Evolutionary conservation across 768 basidiomycete genomes (phyloP), one percentile per base, ranked within the genome.

Genomic region (Lepiota brunneoincarnata): DNA sequence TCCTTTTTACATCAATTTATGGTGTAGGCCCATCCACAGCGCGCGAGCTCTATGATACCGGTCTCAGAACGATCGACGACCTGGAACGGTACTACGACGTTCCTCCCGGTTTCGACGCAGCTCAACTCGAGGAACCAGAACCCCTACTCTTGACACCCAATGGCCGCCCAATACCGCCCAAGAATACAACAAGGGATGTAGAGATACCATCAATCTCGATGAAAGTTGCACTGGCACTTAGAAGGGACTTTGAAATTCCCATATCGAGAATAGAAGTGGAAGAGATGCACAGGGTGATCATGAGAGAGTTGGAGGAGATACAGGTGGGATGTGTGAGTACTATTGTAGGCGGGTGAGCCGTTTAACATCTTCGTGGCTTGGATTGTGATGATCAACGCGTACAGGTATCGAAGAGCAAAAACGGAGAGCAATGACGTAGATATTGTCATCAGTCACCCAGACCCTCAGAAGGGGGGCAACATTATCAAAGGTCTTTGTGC

Each of bases 331-430:
- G 85, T 61, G 67, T 79, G 17, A 84, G 82, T 60, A 90, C 87
- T 4, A 81, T 97, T 37, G 88, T 81, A 36, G 94, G 93, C 62
- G 89, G 93, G 91, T 90, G 47, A 58, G 83, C 70, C 7, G 11
- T 31, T 9, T 31, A 9, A 9, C 34, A 12, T 39, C 11, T 51
- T 58, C 14, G 20, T 48, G 6, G 2, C 41, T n/a, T 9, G 38
- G 37, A 20, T 24, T 49, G 31, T 24, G 20, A 11, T 24, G 18
- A 45, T 51, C 10, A 18, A 6, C 51, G 14, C 35, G 14, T 41
- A n/a, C n/a, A 93, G 93, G 4, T 91, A 94, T 69, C 83, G 95
- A 24, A 74, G 94, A 51, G 94, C 94, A 1, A 96, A 96, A 66
- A 62, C 71, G 2, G 70, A 83, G 56, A 91, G 87, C 63, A 91